Evolutionary conservation across 2,329 filamentous ascomycete species (phyloP), one percentile per base, ranked within the genome.

Genomic region (Aspergillus pseudoglaucus): DNA sequence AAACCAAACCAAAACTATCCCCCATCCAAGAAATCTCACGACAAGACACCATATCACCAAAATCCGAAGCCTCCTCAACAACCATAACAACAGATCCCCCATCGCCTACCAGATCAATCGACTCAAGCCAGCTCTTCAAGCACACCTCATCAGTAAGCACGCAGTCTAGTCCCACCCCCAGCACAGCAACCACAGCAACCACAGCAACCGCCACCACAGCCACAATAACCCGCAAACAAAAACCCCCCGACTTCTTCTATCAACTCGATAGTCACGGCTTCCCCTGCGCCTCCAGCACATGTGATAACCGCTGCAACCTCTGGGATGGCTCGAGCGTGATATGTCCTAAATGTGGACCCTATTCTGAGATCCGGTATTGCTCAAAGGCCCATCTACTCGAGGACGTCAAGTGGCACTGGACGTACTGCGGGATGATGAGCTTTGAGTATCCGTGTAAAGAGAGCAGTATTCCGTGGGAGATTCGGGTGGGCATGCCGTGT

Each of bases 221-320:
- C n/a, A n/a, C n/a, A n/a, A 30, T 12, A 30, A 12, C 25, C 9
- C 25, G 25, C 10, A 30, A 30, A 30, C 47, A 50, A n/a, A 58
- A 55, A 33, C 53, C 52, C 8, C 45, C 51, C 7, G 51, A 48
- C 1, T 63, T 57, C 38, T 59, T 60, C 44, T 64, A 54, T 51
- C 57, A 81, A 73, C 46, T 78, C 69, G 50, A 80, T 70, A 53
- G 75, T 71, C 15, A 74, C 72, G 14, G 75, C 66, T 70, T 81
- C 69, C 57, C 48, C n/a, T 70, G 68, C 45, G 50, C 53, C 12
- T 55, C 52, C 42, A 14, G 25, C 2, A 49, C 48, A 33, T 70
- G 68, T 42, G 44, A 59, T 17, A 59, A 57, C 23, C 51, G 54
- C 33, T 71, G 67, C 45, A 59, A 56, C 44, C 50, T 57, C 14